phyloP scores from a whole-genome alignment of 2,329 filamentous ascomycete genomes.

The Fusarium marasasianum region DNA sequence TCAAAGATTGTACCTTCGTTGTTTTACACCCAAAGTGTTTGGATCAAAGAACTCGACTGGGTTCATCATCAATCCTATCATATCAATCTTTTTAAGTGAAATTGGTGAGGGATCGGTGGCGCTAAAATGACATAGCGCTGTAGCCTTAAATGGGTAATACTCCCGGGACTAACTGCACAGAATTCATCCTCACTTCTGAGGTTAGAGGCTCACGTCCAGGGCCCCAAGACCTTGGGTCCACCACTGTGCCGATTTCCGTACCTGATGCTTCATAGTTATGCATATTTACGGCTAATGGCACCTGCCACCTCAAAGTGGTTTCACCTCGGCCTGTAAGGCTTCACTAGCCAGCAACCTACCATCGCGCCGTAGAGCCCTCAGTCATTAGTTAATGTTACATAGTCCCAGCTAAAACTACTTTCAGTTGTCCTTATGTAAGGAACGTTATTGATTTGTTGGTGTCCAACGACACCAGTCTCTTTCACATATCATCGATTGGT shows the following conservation, averaged over 20 bases:
- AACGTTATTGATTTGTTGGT: background rate
- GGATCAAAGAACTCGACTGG: background rate
- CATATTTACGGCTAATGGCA: background rate
- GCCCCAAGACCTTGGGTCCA: too few species aligned
- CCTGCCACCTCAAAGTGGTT: background rate
- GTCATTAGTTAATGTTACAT: background rate
- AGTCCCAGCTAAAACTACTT: background rate
- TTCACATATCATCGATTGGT: background rate
- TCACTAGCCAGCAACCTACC: background rate
- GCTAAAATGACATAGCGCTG: too few species aligned
- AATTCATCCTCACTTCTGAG: background rate
- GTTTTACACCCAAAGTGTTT: too few species aligned
- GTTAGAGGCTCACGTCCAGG: too few species aligned
- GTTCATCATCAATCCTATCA: background rate
- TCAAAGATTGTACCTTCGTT: background rate
- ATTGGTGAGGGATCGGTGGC: background rate
- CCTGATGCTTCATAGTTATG: background rate
- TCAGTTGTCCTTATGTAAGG: background rate
- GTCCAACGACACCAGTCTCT: background rate
- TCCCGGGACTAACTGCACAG: background rate
- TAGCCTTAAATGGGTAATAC: background rate
- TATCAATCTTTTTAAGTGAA: background rate
- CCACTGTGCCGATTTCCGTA: background rate
- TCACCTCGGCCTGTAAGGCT: background rate
- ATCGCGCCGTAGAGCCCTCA: too few species aligned